Conservation (phyloP, 805 yeast species). For the Cyberlindnera mississippiensis region DNA sequence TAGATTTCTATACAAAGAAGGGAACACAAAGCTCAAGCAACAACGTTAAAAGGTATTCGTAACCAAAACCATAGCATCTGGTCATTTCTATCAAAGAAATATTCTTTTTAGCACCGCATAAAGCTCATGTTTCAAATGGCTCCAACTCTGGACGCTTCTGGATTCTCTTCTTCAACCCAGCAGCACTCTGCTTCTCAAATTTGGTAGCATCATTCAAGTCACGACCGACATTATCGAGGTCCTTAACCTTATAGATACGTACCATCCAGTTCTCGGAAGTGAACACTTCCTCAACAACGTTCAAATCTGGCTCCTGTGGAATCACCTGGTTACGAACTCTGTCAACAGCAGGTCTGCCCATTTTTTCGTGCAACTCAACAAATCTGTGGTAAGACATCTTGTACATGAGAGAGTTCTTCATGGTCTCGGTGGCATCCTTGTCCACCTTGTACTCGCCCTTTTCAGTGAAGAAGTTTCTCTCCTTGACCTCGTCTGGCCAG, state of each 20-base stretch:
- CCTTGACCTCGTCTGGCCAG: slow-evolving; percentile 98
- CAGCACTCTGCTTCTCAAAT: slow-evolving; percentile 39
- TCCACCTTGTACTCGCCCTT: slow-evolving; percentile 89
- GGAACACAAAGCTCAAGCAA: neutral
- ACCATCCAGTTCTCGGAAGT: slow-evolving; percentile 97
- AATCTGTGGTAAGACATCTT: slow-evolving; percentile 90
- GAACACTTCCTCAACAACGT: slow-evolving; percentile 87
- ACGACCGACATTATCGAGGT: slow-evolving; percentile 83
- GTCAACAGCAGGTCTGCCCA: slow-evolving; percentile 60
- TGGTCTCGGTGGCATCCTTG: slow-evolving; percentile 71
- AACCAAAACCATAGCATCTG: neutral
- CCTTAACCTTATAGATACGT: slow-evolving; percentile 88
- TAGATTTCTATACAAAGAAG: too few species aligned
- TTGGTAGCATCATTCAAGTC: slow-evolving; percentile 55
- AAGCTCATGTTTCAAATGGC: slow-evolving; percentile 11
- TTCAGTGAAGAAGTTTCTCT: slow-evolving; percentile 76
- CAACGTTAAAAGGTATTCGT: neutral
- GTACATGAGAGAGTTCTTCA: slow-evolving; percentile 90
- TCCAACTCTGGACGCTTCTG: slow-evolving; percentile 54
- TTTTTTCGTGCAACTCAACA: slow-evolving; percentile 53
- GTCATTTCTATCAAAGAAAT: neutral
- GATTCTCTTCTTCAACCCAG: slow-evolving; percentile 35
- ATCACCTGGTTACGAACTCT: slow-evolving; percentile 86
- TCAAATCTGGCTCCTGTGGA: slow-evolving; percentile 54
- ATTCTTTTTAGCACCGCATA: neutral